Percentiles rank a stretch among this genome's conserved stretches.
Evolutionary conservation across 371 early-diverging fungal genomes (phyloP).

Genomic region (Cokeromyces recurvatus): DNA sequence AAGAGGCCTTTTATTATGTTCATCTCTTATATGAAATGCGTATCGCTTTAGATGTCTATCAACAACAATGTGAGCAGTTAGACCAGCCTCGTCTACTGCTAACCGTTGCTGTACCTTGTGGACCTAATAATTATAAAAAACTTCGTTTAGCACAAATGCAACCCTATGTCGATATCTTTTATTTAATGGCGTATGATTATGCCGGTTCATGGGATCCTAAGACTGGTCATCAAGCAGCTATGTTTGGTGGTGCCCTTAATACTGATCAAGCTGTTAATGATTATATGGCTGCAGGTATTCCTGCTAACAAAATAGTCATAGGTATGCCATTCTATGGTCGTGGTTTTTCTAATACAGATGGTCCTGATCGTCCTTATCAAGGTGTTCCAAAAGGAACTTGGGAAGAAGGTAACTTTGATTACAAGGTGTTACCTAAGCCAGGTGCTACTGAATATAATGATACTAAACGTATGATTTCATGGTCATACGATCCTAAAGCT

Average conservation of each 20-base stretch:
- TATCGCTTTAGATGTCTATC: slow-evolving; percentile 48
- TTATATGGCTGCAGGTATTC: slow-evolving; percentile 67
- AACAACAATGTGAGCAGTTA: slow-evolving; percentile 30
- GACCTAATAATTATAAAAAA: slow-evolving; percentile 52
- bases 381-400: slow-evolving; percentile 72
- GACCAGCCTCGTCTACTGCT: slow-evolving; percentile 53
- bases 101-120: slow-evolving; percentile 71
- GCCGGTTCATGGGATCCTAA: slow-evolving; percentile 66
- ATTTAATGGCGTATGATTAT: slow-evolving; percentile 82
- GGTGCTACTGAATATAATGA: slow-evolving; percentile 71
- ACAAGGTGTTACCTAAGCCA: slow-evolving; percentile 60
- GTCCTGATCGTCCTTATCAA: slow-evolving; percentile 53
- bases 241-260: slow-evolving; percentile 59
- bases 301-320: slow-evolving; percentile 73
- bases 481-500: slow-evolving; percentile 63
- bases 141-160: slow-evolving; percentile 59
- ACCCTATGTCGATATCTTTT: slow-evolving; percentile 64
- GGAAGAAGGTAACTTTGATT: slow-evolving; percentile 84
- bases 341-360: slow-evolving; percentile 75
- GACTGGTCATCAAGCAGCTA: slow-evolving; percentile 83
- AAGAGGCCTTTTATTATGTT: slow-evolving; percentile 76
- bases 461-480: slow-evolving; percentile 61
- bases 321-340: slow-evolving; percentile 84
- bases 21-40: slow-evolving; percentile 68
- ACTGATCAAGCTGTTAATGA: slow-evolving; percentile 65